Evolutionary conservation across 1,139 yeast species (phyloP).

Genomic region (Geotrichum bryndzae): DNA sequence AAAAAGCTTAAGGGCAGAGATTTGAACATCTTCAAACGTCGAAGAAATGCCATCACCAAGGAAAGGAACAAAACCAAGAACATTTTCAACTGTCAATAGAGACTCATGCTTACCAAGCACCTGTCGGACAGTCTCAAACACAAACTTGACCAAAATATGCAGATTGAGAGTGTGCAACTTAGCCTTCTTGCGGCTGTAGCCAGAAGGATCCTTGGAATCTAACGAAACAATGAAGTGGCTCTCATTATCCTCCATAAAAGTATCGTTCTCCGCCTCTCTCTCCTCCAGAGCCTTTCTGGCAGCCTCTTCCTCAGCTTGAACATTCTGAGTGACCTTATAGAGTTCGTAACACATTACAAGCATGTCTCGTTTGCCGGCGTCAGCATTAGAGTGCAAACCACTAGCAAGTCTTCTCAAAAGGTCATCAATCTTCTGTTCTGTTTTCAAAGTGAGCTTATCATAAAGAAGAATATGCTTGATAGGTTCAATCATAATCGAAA

Average conservation of each 20-base stretch:
- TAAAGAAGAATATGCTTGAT: conserved; percentile 53
- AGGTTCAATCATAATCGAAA: conserved; percentile 63
- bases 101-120: conserved; percentile 53
- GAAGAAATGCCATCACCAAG: conserved; percentile 55
- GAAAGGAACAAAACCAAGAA: conserved; percentile 71
- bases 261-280: conserved; percentile 28
- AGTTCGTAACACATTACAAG: conserved; percentile 71
- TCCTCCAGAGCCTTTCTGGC: conserved; percentile 25
- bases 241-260: conserved; percentile 30
- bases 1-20: conserved; percentile 61
- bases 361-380: conserved; percentile 55
- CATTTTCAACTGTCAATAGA: conserved; percentile 53
- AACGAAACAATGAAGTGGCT: conserved; percentile 67
- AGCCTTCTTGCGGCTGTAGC: conserved; percentile 2
- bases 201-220: conserved; percentile 45
- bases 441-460: conserved; percentile 61
- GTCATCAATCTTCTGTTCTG: conserved; percentile 74
- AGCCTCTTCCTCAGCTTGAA: conserved; percentile 25
- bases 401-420: conserved; percentile 65
- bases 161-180: conserved; percentile 38
- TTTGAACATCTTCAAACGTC: conserved; percentile 68
- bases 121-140: conserved; percentile 70
- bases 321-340: conserved; percentile 48
- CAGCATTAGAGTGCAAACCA: conserved; percentile 67
- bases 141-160: conserved; percentile 51